A percentile compares a stretch with the other conserved stretches of the same genome.
phyloP scores from a whole-genome alignment of 805 yeast genomes.

The Clavispora carvajalis region DNA sequence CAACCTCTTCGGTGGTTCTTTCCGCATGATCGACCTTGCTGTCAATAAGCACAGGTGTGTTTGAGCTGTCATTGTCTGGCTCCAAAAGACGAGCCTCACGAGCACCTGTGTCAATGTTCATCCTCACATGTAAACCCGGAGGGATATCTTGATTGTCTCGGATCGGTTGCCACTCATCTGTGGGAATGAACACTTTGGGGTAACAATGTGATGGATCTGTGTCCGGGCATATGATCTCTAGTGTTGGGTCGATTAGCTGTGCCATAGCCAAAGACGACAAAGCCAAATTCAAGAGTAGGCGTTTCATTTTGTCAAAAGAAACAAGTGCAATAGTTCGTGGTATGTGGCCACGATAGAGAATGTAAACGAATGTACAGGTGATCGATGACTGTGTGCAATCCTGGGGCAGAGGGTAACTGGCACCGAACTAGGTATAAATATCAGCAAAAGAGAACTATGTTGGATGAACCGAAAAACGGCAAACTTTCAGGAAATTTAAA shows the following conservation, averaged over 20 bases:
- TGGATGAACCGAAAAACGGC: no score
- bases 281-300: background rate
- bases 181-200: constrained; percentile 58
- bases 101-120: constrained; percentile 67
- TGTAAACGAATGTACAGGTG: background rate
- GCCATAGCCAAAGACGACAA: background rate
- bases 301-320: background rate
- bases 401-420: background rate
- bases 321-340: background rate
- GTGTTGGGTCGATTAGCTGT: constrained; percentile 1
- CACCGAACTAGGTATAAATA: no score
- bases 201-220: constrained; percentile 50
- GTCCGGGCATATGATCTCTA: constrained; percentile 35
- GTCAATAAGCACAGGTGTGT: constrained; percentile 1
- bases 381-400: background rate
- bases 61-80: constrained; percentile 2
- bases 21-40: constrained; percentile 1
- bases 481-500: background rate
- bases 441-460: no score
- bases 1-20: constrained; percentile 3
- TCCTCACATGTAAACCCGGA: constrained; percentile 68
- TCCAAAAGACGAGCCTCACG: constrained; percentile 58
- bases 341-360: background rate
- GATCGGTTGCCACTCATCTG: constrained; percentile 63
- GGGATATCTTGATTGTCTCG: constrained; percentile 74